A percentile compares a stretch with the other conserved stretches of the same genome.
These are phyloP conservation scores for Colletotrichum tropicale DNA, from an alignment of 2,329 filamentous ascomycete species.

Conservation along the genomic window DNA sequence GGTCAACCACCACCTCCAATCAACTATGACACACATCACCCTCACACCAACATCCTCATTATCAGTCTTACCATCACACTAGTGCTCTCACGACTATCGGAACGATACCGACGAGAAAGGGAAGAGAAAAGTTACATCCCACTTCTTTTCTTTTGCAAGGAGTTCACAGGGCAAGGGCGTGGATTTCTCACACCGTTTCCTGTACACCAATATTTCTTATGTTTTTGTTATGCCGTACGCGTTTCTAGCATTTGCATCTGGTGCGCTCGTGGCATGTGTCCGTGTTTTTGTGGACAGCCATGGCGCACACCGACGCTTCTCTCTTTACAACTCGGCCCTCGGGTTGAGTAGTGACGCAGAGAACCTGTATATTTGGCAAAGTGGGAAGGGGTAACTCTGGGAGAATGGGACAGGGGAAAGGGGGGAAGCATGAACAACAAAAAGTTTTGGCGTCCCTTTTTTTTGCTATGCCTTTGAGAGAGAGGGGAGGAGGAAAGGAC, in stretches of 20 bases:
- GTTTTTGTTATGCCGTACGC: background rate
- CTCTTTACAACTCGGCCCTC: background rate
- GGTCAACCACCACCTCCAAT: background rate
- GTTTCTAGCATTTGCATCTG: slow-evolving; percentile 18
- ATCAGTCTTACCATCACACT: background rate
- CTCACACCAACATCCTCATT: background rate
- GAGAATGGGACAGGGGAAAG: slow-evolving; percentile 7
- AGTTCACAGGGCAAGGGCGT: slow-evolving; percentile 15
- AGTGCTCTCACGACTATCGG: background rate
- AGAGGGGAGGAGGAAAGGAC: background rate
- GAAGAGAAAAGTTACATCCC: slow-evolving; percentile 2
- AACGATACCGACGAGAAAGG: background rate
- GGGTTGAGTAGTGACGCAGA: background rate
- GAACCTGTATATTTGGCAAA: slow-evolving; percentile 17
- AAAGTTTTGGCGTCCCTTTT: slow-evolving; percentile 19
- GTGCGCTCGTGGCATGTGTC: background rate
- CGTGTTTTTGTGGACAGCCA: background rate
- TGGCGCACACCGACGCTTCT: background rate
- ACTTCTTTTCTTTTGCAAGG: slow-evolving; percentile 3
- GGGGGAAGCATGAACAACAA: slow-evolving; percentile 18
- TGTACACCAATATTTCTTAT: slow-evolving; percentile 10
- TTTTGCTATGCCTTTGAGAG: slow-evolving; percentile 12
- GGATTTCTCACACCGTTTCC: slow-evolving; percentile 15
- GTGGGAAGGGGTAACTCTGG: background rate
- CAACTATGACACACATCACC: background rate